Base-by-base conservation (phyloP, 305 asterid species). In the Fraxinus angustifolia region DNA sequence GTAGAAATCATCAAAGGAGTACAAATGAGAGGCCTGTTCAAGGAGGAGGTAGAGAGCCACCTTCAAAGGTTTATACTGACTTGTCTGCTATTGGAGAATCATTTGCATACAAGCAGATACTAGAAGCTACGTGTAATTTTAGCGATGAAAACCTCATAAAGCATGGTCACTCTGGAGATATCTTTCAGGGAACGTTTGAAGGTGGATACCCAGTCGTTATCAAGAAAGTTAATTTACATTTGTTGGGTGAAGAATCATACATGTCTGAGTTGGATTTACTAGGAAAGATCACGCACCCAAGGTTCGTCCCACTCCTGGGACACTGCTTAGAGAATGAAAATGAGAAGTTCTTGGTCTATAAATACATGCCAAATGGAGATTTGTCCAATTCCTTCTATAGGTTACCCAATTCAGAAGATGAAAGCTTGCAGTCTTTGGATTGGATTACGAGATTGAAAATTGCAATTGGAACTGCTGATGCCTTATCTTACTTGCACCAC, bases 371-470 rank as follows among this genome's bases (percentile, higher is more conserved):
- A 8, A 89, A 94, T 83, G 96, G 93, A 82, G 96, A 93, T 84
- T 81, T 94, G 82, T 88, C 93, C 30, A 91, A 75, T 70, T 87
- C 92, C 30, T 82, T 93, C 77, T 86, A 84, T 68, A 82, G 85
- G 35, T 73, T 33, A 48, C 79, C 80, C 26, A 80, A 75, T 75
- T 75, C 79, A 19, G 88, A 73, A 80, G 83, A 84, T 0, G 91
- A 87, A 2, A 84, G 81, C 45, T 35, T 86, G 77, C 89, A 83
- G 86, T 91, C 96, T 12, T 80, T 93, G 90, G 97, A 94, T 82
- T 94, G 98, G 98, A 91, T 92, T 31, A 94, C 96, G 35, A 85
- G 98, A 83, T 81, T 93, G 85, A 93, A 93, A 83, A 91, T 94
- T 28, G 97, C 98, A 0, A 91, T 84, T 2, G 98, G 98, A 78